A percentile compares a stretch with the other conserved stretches of the same genome.
These are phyloP conservation scores for Cornus suecica DNA, from an alignment of 148 eudicot species.

Conservation along the genomic window DNA sequence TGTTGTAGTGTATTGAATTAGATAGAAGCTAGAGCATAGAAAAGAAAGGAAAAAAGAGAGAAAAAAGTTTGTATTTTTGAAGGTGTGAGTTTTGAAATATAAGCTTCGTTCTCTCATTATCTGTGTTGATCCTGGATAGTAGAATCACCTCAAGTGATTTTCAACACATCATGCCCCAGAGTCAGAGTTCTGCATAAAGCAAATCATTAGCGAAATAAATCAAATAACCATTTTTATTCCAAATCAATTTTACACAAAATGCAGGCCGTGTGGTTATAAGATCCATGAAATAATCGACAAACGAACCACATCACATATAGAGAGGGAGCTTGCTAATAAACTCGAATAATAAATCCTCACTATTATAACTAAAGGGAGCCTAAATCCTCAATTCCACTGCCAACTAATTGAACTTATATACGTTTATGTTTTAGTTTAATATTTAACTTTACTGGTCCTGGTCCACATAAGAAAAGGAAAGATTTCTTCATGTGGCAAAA, in stretches of 20 bases:
- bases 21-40: too few relatives aligned
- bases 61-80: too few relatives aligned
- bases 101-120: too few relatives aligned
- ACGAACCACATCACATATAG: neutral
- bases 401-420: neutral
- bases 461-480: neutral
- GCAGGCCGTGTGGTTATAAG: neutral
- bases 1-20: too few relatives aligned
- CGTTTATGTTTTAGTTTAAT: neutral
- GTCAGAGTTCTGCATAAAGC: slow-evolving; percentile 74
- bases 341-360: neutral
- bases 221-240: neutral
- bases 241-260: neutral
- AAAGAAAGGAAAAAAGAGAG: too few relatives aligned
- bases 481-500: neutral
- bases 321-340: neutral
- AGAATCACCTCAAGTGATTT: too few relatives aligned
- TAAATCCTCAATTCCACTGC: neutral
- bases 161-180: slow-evolving; percentile 97
- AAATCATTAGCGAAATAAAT: neutral
- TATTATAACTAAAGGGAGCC: neutral
- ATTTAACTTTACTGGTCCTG: neutral
- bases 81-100: too few relatives aligned
- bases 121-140: too few relatives aligned
- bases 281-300: too few relatives aligned